Percentiles rank a stretch among this genome's conserved stretches.
Conservation (phyloP, 139 green algal genomes). For the Chlamydomonas incerta region DNA sequence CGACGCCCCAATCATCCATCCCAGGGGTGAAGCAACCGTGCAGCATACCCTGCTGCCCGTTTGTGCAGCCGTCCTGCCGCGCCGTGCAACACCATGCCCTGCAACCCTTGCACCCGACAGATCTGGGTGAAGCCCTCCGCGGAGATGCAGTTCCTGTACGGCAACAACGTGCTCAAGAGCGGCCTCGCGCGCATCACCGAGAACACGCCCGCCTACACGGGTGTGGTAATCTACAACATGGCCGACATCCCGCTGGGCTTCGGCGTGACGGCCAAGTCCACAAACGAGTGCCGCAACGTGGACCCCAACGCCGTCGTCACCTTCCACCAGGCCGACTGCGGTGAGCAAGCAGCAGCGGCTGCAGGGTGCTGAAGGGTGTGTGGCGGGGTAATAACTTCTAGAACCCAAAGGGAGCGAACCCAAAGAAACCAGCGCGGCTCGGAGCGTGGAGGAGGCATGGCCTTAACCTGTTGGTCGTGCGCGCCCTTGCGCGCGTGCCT, state of each 20-base stretch:
- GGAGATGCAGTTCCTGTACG: constrained; percentile 99
- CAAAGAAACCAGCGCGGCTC: too few species aligned
- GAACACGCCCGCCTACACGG: constrained; percentile 90
- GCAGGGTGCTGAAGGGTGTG: too few species aligned
- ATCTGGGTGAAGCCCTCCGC: constrained; percentile 97
- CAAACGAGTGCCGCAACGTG: constrained; percentile 89
- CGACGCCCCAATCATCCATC: too few species aligned
- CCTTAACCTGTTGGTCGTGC: too few species aligned
- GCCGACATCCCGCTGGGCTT: constrained; percentile 98
- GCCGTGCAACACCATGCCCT: too few species aligned
- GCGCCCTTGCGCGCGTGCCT: too few species aligned
- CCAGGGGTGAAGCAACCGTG: too few species aligned
- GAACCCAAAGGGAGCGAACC: too few species aligned
- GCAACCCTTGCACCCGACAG: constrained; percentile 54
- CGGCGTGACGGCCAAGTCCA: constrained; percentile 91
- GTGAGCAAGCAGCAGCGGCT: background rate
- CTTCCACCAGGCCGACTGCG: constrained; percentile 90
- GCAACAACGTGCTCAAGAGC: constrained; percentile 98
- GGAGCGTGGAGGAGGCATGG: too few species aligned
- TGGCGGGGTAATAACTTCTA: too few species aligned
- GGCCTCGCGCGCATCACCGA: constrained; percentile 98
- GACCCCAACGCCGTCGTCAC: constrained; percentile 94
- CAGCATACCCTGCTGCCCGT: too few species aligned
- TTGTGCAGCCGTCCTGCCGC: too few species aligned
- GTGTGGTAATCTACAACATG: constrained; percentile 90